Conservation (phyloP, 164 flowering plant genomes). For the Aristolochia californica region DNA sequence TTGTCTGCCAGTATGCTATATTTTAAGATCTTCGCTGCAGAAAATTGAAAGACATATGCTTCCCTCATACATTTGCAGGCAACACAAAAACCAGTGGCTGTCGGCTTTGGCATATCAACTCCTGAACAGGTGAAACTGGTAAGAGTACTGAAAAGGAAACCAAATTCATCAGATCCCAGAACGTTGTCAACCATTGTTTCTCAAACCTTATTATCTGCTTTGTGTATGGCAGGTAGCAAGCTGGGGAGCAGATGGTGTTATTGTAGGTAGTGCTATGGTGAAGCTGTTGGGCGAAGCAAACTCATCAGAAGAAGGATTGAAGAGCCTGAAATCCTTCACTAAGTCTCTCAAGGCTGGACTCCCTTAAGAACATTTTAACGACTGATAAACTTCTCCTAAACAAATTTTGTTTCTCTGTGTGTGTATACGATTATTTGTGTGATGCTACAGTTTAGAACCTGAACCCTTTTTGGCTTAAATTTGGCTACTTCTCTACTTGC, state of each 20-base stretch:
- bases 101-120: conserved; percentile 90
- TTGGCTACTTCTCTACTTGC: no score
- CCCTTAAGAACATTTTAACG: conserved; percentile 18
- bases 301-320: conserved; percentile 73
- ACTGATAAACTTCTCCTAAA: no score
- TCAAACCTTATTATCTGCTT: not conserved
- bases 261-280: conserved; percentile 93
- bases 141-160: not conserved
- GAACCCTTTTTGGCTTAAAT: no score
- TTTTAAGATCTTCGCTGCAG: no score
- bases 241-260: conserved; percentile 99
- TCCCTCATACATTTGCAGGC: conserved; percentile 26
- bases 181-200: not conserved
- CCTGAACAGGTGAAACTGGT: conserved; percentile 95
- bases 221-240: conserved; percentile 45
- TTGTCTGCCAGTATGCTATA: no score
- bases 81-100: conserved; percentile 81
- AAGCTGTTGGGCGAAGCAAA: conserved; percentile 64
- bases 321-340: conserved; percentile 57
- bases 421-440: no score
- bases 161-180: not conserved
- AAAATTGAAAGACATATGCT: no score
- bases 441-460: no score
- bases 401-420: no score
- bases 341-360: conserved; percentile 61